These are phyloP conservation scores for Millerago galiae DNA, from an alignment of 805 yeast species.

Conservation along the genomic window DNA sequence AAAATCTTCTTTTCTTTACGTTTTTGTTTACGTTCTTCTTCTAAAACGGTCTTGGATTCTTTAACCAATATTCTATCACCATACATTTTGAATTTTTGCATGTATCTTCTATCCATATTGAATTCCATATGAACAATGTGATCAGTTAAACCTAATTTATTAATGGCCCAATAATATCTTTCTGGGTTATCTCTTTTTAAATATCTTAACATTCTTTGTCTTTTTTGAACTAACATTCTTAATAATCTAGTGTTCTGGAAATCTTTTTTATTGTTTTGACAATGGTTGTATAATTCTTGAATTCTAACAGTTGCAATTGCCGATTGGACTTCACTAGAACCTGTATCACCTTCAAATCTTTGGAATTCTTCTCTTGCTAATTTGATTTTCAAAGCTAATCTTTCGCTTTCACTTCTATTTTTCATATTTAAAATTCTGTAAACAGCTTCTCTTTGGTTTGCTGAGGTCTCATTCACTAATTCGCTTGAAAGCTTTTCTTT, in stretches of 20 bases:
- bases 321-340: slow-evolving; percentile 94
- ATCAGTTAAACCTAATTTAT: slow-evolving; percentile 83
- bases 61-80: slow-evolving; percentile 66
- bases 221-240: slow-evolving; percentile 80
- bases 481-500: slow-evolving; percentile 22
- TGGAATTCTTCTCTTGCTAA: slow-evolving; percentile 77
- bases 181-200: slow-evolving; percentile 76
- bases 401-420: slow-evolving; percentile 59
- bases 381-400: slow-evolving; percentile 47
- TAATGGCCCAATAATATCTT: slow-evolving; percentile 78
- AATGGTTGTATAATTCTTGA: slow-evolving; percentile 69
- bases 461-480: slow-evolving; percentile 34
- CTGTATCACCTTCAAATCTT: slow-evolving; percentile 84
- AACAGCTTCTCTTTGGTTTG: slow-evolving; percentile 59
- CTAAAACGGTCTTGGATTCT: slow-evolving; percentile 42
- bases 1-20: slow-evolving; percentile 39
- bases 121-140: slow-evolving; percentile 73
- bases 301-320: slow-evolving; percentile 81
- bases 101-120: slow-evolving; percentile 68
- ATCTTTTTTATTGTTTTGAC: slow-evolving; percentile 67
- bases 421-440: slow-evolving; percentile 66
- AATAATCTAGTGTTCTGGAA: slow-evolving; percentile 59
- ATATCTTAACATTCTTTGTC: slow-evolving; percentile 79
- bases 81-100: slow-evolving; percentile 73
- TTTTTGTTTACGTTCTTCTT: slow-evolving; percentile 39